Conservation (phyloP, 192 early-diverging fungal species). For the Phlyctochytrium bullatum region DNA sequence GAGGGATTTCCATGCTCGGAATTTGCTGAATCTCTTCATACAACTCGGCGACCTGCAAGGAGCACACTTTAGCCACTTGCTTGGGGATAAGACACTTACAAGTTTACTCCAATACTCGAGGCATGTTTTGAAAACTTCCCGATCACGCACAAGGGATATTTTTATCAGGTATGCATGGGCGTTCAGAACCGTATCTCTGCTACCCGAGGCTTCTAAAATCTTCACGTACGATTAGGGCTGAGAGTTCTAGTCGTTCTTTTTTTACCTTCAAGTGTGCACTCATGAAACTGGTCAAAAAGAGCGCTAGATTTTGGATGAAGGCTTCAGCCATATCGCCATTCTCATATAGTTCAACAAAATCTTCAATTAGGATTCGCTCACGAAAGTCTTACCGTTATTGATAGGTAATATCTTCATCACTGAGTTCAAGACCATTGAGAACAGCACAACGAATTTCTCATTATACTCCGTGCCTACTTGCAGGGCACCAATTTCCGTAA, state of each 20-base stretch:
- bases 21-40: constrained; percentile 80
- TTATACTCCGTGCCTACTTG: constrained; percentile 76
- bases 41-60: constrained; percentile 65
- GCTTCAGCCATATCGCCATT: constrained; percentile 88
- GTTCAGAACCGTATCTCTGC: constrained; percentile 41
- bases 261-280: constrained; percentile 77
- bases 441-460: constrained; percentile 84
- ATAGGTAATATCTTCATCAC: constrained; percentile 70
- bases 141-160: constrained; percentile 89
- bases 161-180: constrained; percentile 90
- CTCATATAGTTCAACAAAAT: constrained; percentile 81
- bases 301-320: constrained; percentile 92
- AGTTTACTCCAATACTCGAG: constrained; percentile 97
- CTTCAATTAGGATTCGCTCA: constrained; percentile 34
- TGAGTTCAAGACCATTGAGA: constrained; percentile 72
- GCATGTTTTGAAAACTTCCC: constrained; percentile 97
- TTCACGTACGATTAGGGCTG: constrained; percentile 2
- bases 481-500: constrained; percentile 95
- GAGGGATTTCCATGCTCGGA: constrained; percentile 45
- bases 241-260: neutral
- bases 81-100: constrained; percentile 43
- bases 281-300: constrained; percentile 90
- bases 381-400: constrained; percentile 52
- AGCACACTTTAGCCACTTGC: neutral
- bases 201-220: constrained; percentile 33